Conservation (phyloP, 495 filamentous ascomycete species). For the Hyaloscypha bicolor region DNA sequence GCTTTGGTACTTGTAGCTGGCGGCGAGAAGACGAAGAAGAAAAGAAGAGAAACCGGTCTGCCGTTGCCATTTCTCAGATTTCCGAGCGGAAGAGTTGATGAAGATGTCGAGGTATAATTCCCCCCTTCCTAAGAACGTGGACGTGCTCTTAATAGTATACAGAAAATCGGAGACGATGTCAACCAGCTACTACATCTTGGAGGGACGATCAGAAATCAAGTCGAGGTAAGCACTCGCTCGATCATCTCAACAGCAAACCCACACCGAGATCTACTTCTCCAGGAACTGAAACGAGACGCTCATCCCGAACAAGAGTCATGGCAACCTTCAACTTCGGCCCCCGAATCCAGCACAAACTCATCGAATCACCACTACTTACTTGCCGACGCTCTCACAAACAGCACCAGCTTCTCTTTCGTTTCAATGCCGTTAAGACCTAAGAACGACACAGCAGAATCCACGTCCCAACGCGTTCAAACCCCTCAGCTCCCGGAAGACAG, state of each 20-base stretch:
- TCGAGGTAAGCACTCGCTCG: not conserved
- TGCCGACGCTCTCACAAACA: not conserved
- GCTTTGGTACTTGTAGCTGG: not conserved
- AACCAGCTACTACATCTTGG: not conserved
- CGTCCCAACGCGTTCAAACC: not conserved
- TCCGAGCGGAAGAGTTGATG: not conserved
- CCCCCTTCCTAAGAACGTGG: not conserved
- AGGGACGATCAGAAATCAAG: not conserved
- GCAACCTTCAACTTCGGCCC: not conserved
- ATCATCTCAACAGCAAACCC: not conserved
- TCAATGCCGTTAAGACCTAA: not conserved
- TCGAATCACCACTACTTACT: not conserved
- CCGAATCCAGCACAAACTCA: not conserved
- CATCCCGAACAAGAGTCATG: not conserved
- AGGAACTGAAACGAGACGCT: not conserved
- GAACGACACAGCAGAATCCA: not conserved
- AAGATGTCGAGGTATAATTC: not conserved
- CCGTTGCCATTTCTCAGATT: not conserved
- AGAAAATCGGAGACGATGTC: not conserved
- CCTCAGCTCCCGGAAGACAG: not conserved
- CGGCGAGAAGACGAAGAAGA: not conserved
- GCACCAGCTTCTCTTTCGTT: not conserved
- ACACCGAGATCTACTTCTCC: not conserved
- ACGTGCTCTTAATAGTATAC: not conserved
- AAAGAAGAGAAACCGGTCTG: not conserved